A percentile compares a stretch with the other conserved stretches of the same genome.
Conservation (phyloP, 2,329 filamentous ascomycete species). For the Rugonectria rugulosa region DNA sequence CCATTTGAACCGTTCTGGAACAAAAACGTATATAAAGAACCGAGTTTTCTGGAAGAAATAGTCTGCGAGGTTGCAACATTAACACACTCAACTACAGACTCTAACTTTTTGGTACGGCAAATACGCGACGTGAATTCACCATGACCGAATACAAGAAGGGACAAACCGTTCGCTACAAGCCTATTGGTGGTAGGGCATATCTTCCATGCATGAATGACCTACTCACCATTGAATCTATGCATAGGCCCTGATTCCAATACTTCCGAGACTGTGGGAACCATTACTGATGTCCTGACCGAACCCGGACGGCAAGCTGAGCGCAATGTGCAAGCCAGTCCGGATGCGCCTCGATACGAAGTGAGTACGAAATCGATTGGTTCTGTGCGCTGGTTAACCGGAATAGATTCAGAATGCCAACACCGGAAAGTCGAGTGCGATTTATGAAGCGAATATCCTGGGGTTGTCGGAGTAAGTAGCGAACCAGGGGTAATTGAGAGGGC, state of each 20-base stretch:
- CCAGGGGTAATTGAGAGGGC: no score
- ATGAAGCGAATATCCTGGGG: background rate
- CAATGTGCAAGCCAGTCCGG: background rate
- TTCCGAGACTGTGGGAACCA: background rate
- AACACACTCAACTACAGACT: no score
- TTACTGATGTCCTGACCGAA: background rate
- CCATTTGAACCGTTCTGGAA: no score
- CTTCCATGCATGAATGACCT: background rate
- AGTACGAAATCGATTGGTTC: background rate
- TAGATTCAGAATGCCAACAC: background rate
- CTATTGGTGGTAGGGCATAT: background rate
- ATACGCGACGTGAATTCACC: no score
- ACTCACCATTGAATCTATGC: background rate
- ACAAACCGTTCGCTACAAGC: background rate
- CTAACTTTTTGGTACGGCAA: no score
- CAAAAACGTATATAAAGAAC: no score
- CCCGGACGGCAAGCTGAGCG: background rate
- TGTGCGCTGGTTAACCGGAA: background rate
- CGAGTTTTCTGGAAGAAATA: no score
- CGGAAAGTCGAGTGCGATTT: background rate
- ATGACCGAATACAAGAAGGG: background rate
- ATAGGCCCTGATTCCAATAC: background rate
- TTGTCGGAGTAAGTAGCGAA: background rate
- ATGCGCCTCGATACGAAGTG: background rate
- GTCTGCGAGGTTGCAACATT: no score